phyloP scores from a whole-genome alignment of 345 rosid genomes.

The Eucalyptus marginata region DNA sequence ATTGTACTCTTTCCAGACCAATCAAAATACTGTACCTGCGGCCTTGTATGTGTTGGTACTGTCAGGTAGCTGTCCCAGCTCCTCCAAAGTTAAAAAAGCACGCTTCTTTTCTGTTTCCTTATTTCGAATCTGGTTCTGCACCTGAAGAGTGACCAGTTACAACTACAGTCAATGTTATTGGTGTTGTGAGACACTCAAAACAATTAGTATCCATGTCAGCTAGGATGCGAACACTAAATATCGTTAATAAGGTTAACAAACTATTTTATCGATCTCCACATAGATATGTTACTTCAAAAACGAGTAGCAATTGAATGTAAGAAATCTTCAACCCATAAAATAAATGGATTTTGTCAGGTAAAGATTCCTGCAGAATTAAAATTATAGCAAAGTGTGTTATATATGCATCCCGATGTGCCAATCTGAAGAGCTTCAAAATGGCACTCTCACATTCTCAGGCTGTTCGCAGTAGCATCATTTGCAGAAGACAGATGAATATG shows the following conservation, averaged over 20 bases:
- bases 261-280: neutral
- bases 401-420: neutral
- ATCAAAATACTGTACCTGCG: slow-evolving; percentile 25
- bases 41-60: slow-evolving; percentile 89
- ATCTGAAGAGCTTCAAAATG: neutral
- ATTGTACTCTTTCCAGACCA: neutral
- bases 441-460: neutral
- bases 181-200: neutral
- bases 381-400: neutral
- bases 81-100: slow-evolving; percentile 88
- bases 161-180: neutral
- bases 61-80: slow-evolving; percentile 61
- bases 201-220: neutral
- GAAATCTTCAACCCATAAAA: neutral
- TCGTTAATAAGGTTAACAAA: neutral
- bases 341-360: neutral
- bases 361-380: neutral
- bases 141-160: slow-evolving; percentile 23
- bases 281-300: neutral
- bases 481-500: neutral
- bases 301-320: neutral
- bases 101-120: slow-evolving; percentile 94
- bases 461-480: neutral
- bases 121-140: slow-evolving; percentile 75
- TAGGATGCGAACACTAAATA: neutral